Evolutionary conservation across 768 basidiomycete species (phyloP).

Genomic region (Suillus cothurnatus): DNA sequence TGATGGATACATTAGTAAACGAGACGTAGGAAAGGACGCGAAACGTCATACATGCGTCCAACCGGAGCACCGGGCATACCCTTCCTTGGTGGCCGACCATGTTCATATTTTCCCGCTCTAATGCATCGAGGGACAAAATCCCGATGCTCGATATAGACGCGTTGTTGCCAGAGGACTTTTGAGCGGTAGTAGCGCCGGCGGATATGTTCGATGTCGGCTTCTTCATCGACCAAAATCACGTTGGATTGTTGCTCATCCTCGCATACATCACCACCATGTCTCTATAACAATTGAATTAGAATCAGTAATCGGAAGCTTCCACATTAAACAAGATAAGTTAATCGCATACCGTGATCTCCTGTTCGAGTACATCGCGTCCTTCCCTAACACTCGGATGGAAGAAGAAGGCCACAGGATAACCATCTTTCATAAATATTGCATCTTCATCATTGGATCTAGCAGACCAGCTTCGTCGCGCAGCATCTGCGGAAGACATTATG

Average conservation of each 20-base stretch:
- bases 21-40: not conserved
- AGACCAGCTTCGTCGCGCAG: slow-evolving; percentile 5
- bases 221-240: slow-evolving; percentile 33
- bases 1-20: slow-evolving; percentile 5
- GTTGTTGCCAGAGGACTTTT: slow-evolving; percentile 15
- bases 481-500: not conserved
- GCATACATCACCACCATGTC: slow-evolving; percentile 24
- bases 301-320: not conserved
- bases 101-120: slow-evolving; percentile 16
- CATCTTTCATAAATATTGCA: slow-evolving; percentile 27
- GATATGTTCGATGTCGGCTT: slow-evolving; percentile 26
- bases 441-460: slow-evolving; percentile 6
- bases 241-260: slow-evolving; percentile 19
- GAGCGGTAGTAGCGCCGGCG: slow-evolving; percentile 29
- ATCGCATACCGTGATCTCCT: slow-evolving; percentile 24
- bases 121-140: slow-evolving; percentile 30
- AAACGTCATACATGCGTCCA: slow-evolving; percentile 10
- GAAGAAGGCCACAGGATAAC: slow-evolving; percentile 25
- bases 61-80: slow-evolving; percentile 29
- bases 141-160: slow-evolving; percentile 25
- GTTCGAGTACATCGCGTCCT: slow-evolving; percentile 20
- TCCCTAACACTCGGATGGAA: slow-evolving; percentile 29
- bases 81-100: not conserved
- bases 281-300: slow-evolving; percentile 11
- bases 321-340: not conserved